phyloP scores from a whole-genome alignment of 192 early-diverging fungal genomes.

The Powellomyces hirtus region DNA sequence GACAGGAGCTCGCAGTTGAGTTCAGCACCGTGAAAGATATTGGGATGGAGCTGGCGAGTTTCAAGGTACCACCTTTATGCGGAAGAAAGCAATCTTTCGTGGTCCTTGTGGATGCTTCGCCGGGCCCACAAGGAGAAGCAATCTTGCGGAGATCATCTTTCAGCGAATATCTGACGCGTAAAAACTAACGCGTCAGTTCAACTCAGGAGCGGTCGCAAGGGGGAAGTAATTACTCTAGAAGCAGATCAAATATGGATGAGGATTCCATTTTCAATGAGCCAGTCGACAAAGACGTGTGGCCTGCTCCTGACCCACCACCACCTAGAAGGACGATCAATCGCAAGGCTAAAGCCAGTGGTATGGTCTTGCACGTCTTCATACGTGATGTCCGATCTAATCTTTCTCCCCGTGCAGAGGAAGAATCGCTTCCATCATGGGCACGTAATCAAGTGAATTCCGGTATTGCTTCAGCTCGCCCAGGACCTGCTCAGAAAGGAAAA shows the following conservation, averaged over 20 bases:
- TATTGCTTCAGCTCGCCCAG: too few species aligned
- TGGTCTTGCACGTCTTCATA: too few species aligned
- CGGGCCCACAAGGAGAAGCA: not conserved
- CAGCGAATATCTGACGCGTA: too few species aligned
- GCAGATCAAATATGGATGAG: conserved; percentile 9
- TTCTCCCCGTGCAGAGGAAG: conserved; percentile 22
- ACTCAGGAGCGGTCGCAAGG: not conserved
- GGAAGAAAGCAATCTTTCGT: too few species aligned
- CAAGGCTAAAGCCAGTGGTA: not conserved
- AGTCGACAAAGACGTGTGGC: conserved; percentile 53
- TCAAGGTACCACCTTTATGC: conserved; percentile 48
- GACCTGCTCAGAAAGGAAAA: conserved; percentile 3
- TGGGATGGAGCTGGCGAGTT: conserved; percentile 42
- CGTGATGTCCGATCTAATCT: not conserved
- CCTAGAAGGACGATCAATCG: conserved; percentile 5
- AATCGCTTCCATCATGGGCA: conserved; percentile 40
- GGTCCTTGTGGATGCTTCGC: too few species aligned
- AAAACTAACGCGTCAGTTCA: too few species aligned
- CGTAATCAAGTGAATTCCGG: conserved; percentile 25
- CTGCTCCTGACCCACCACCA: conserved; percentile 43
- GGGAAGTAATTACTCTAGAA: not conserved
- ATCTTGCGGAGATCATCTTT: too few species aligned
- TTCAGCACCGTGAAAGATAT: conserved; percentile 56
- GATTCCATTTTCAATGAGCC: conserved; percentile 9
- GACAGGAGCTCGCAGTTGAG: conserved; percentile 38